phyloP scores from a whole-genome alignment of 148 eudicot species.

The Cornus suecica region DNA sequence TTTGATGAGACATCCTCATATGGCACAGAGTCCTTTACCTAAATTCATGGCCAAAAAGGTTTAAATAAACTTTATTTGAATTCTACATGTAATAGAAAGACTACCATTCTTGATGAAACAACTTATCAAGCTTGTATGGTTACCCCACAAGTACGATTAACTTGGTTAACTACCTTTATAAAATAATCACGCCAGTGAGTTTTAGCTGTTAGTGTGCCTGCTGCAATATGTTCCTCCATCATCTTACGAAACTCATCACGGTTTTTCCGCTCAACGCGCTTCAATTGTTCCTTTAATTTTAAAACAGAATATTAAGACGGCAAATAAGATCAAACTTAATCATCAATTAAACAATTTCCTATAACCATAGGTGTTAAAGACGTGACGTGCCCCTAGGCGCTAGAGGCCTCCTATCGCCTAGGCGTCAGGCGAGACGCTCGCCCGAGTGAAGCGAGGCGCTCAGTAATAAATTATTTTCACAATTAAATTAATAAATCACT shows the following conservation, averaged over 20 bases:
- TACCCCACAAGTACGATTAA: neutral
- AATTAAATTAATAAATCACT: too few species aligned
- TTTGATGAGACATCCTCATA: slow-evolving; percentile 87
- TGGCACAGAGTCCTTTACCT: slow-evolving; percentile 76
- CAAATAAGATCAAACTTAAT: slow-evolving; percentile 1
- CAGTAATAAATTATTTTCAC: too few species aligned
- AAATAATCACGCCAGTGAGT: slow-evolving; percentile 90
- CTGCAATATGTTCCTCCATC: slow-evolving; percentile 69
- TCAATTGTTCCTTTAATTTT: slow-evolving; percentile 61
- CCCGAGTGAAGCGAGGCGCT: too few species aligned
- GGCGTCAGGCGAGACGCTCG: too few species aligned
- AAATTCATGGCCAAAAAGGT: slow-evolving; percentile 10
- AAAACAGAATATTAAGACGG: slow-evolving; percentile 7
- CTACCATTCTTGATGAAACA: neutral
- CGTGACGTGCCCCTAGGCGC: too few species aligned
- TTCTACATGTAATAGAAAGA: neutral
- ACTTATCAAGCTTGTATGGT: neutral
- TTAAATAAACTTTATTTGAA: neutral
- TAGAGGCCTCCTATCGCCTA: too few species aligned
- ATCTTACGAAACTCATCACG: slow-evolving; percentile 91
- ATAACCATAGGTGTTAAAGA: too few species aligned
- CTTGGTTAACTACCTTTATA: slow-evolving; percentile 45
- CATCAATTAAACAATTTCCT: neutral
- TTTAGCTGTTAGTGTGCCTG: slow-evolving; percentile 72
- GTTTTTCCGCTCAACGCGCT: slow-evolving; percentile 78